Percentiles rank a stretch among this genome's conserved stretches.
phyloP scores from a whole-genome alignment of 225 moss, liverwort and hornwort genomes.

The Neckera pumila region DNA sequence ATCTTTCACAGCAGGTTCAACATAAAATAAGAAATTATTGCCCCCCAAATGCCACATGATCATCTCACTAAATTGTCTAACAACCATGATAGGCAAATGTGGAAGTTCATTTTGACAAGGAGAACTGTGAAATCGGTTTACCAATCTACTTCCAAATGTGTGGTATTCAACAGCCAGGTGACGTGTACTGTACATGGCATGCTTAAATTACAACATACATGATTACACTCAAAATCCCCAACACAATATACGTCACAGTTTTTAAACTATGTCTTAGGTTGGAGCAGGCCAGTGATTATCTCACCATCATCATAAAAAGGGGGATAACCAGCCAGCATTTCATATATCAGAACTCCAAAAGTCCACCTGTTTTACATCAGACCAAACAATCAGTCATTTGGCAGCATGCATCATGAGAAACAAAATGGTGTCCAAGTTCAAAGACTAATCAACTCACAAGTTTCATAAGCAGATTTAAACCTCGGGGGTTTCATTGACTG shows the following conservation, averaged over 20 bases:
- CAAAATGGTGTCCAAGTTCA: neutral
- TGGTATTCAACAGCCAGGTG: neutral
- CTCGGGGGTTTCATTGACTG: neutral
- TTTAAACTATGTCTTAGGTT: neutral
- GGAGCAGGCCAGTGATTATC: neutral
- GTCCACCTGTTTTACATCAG: slow-evolving; percentile 61
- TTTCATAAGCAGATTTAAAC: neutral
- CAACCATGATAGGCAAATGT: neutral
- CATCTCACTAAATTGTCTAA: neutral
- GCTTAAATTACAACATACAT: neutral
- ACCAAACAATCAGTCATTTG: neutral
- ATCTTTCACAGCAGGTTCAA: neutral
- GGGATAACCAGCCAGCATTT: slow-evolving; percentile 97
- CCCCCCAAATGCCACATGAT: too few species aligned
- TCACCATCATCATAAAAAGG: slow-evolving; percentile 92
- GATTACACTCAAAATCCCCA: neutral
- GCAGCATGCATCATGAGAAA: neutral
- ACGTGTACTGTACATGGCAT: neutral
- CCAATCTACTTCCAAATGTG: neutral
- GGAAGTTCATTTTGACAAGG: too few species aligned
- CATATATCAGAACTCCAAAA: slow-evolving; percentile 86
- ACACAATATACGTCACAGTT: neutral
- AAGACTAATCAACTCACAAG: neutral
- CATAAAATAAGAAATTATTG: neutral
- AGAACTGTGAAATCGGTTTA: neutral